Evolutionary conservation across 345 rosid species (phyloP).

Genomic region (Schrenkiella parvula): DNA sequence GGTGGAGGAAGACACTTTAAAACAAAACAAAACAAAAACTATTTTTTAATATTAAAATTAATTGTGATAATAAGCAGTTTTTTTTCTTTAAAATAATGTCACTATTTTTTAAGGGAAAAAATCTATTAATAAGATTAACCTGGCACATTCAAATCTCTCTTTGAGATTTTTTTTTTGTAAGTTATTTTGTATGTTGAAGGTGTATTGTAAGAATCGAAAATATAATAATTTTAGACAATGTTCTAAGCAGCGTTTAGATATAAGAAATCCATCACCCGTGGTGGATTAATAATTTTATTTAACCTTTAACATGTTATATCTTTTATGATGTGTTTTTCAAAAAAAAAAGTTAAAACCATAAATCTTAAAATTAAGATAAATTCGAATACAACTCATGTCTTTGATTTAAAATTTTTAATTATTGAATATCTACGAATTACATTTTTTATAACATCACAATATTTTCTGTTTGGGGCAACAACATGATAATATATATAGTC

Average conservation of each 20-base stretch:
- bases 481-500: too few relatives aligned
- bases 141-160: not conserved
- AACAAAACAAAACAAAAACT: too few relatives aligned
- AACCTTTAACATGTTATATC: not conserved
- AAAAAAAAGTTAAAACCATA: not conserved
- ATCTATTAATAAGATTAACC: not conserved
- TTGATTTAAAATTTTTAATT: too few relatives aligned
- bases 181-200: conserved; percentile 26
- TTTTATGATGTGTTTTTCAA: not conserved
- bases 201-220: conserved; percentile 7
- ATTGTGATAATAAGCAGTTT: too few relatives aligned
- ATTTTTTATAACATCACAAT: too few relatives aligned
- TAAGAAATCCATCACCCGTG: too few relatives aligned
- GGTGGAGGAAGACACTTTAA: too few relatives aligned
- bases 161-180: not conserved
- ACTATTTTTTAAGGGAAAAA: not conserved
- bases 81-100: not conserved
- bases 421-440: too few relatives aligned
- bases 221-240: not conserved
- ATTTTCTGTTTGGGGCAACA: too few relatives aligned
- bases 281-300: too few relatives aligned
- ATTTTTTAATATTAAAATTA: too few relatives aligned
- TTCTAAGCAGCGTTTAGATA: not conserved
- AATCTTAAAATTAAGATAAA: not conserved
- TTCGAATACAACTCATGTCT: too few relatives aligned